phyloP scores from a whole-genome alignment of 2,329 filamentous ascomycete species.

The Neonectria hederae region DNA sequence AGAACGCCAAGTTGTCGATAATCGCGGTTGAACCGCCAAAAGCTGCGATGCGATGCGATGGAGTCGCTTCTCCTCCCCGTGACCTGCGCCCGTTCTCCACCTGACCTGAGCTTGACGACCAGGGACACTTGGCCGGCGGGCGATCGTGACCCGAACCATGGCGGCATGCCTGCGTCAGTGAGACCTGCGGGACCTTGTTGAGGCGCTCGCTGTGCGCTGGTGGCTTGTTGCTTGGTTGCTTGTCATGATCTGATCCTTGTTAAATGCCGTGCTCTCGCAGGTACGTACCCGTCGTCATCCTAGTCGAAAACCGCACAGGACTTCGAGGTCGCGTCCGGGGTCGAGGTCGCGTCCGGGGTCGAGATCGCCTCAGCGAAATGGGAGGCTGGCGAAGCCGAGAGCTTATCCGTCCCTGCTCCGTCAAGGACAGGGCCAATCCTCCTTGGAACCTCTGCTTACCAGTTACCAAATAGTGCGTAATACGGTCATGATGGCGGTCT shows the following conservation, averaged over 20 bases:
- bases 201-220: background rate
- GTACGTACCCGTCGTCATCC: slow-evolving; percentile 12
- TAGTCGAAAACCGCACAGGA: background rate
- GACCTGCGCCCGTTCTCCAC: slow-evolving; percentile 8
- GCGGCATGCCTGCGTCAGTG: slow-evolving; percentile 11
- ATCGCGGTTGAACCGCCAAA: background rate
- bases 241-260: slow-evolving; percentile 27
- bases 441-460: slow-evolving; percentile 9
- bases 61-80: slow-evolving; percentile 7
- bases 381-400: slow-evolving; percentile 13
- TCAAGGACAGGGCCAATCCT: slow-evolving; percentile 8
- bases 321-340: background rate
- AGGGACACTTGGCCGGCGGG: slow-evolving; percentile 15
- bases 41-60: background rate
- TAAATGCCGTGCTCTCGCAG: slow-evolving; percentile 10
- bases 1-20: slow-evolving; percentile 1
- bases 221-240: slow-evolving; percentile 14
- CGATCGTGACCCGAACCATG: slow-evolving; percentile 26
- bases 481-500: background rate
- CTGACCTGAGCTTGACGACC: slow-evolving; percentile 12
- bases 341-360: slow-evolving; percentile 1
- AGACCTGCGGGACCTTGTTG: slow-evolving; percentile 2
- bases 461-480: background rate
- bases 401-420: slow-evolving; percentile 4
- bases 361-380: slow-evolving; percentile 6